Base-by-base conservation (phyloP, 176 grass and related monocot species). In the Paspalum vaginatum region DNA sequence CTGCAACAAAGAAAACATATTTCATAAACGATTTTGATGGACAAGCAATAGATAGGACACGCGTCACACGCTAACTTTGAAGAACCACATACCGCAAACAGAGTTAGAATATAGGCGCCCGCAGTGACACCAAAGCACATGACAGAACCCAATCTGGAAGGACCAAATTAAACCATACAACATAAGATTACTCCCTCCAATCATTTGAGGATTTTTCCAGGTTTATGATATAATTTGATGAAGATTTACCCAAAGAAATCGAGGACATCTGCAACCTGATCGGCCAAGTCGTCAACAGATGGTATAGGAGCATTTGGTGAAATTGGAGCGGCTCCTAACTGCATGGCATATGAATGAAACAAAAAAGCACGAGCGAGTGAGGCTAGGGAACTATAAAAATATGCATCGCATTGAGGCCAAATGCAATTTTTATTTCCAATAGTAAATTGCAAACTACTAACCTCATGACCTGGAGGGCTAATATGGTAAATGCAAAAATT, bases 401-500 rank as follows among this genome's bases (percentile, higher is more conserved):
- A 6, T 72, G 10, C 42, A 20, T 82, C 24, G 18, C 11, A 38
- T 51, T 72, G 17, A 16, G 18, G 43, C 17, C 5, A 78, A 81
- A 53, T 45, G 8, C 3, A 65, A 66, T 24, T 38, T 26, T 85
- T 53, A 57, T 50, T 71, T 14, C 1, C 75, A 50, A 60, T 16
- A 91, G 45, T 16, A 26, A 53, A 78, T 66, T 22, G 44, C 76
- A 72, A 65, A 85, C 67, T 76, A 83, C 87, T 39, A 78, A 98
- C 96, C 96, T 99, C 90, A 77, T 99, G 96, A 56, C 96, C 96
- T 76, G 96, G 96, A 73, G 96, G 96, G 77, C 90, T 95, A 79
- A 99, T 99, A 91, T 99, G 93, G 72, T 99, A 99, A 71, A 99
- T 92, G 58, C 90, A 99, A 82, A 99, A 99, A 88, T 93, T 93